Base-by-base conservation (phyloP, 768 basidiomycete species). In the Hirschioporus abietinus region DNA sequence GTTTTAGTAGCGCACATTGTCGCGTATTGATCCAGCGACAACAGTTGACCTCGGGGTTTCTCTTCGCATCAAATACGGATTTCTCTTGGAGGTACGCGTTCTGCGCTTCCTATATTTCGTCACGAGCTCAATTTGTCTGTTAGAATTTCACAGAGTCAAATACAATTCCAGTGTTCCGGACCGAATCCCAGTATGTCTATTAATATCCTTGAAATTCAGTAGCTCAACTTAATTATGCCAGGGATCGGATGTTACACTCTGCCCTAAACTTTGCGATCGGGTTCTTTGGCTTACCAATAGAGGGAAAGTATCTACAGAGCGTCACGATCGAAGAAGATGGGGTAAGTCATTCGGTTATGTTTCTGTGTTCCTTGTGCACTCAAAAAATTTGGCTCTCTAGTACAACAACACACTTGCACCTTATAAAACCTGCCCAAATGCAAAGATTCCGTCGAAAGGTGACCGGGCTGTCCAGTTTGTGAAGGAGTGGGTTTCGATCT, bases 391-490 rank as follows among this genome's bases (percentile, higher is more conserved):
- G 30, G 59, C 20, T 8, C 20, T 8, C 30, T 62, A 90, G 84
- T 91, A 89, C 73, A 93, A 93, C 76, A 91, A 91, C 74, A 95
- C 95, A 1, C 85, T 97, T 5, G 84, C 93, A 0, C 95, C 95
- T 3, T 95, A 95, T 70, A 83, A 84, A 66, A 93, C 91, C 79
- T 93, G 94, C 72, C 82, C 84, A 5, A 95, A 95, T 72, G 80
- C 91, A 0, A 66, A 73, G 1, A 66, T 76, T 25, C 69, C 64
- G 1, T 66, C 73, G 24, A 93, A 87, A 72, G 71, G 79, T 1
- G 82, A 85, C 61, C 86, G 92, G n/a, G 86, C 84, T 1, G 68
- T 75, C 1, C 80, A 78, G 68, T 92, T 88, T 68, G 75, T 90
- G 60, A 70, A 75, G 58, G 74, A 86, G 64, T 96, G 95, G 95